Conservation (phyloP, 2,329 filamentous ascomycete genomes). For the Graphilbum fragrans region DNA sequence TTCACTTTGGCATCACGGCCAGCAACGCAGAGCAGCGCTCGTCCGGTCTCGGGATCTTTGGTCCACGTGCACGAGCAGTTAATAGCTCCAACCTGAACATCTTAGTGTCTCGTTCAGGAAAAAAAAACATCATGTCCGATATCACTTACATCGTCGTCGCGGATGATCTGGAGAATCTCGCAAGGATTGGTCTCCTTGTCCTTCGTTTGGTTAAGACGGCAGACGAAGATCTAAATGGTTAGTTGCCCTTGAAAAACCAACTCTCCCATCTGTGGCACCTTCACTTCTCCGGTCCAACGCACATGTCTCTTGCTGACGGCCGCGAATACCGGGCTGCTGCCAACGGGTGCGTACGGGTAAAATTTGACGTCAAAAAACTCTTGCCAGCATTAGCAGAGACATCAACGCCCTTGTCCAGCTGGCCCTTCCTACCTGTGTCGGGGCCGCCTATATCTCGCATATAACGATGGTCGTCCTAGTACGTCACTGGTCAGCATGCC, state of each 20-base stretch:
- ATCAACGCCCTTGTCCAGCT: not conserved
- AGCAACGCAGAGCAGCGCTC: constrained; percentile 57
- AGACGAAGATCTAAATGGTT: constrained; percentile 46
- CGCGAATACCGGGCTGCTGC: constrained; percentile 59
- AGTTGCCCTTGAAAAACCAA: not conserved
- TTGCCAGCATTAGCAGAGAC: constrained; percentile 11
- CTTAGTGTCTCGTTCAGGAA: not conserved
- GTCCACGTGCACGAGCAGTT: constrained; percentile 67
- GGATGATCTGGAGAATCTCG: constrained; percentile 51
- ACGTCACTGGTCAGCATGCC: not conserved
- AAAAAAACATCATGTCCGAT: not conserved
- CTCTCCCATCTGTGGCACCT: not conserved
- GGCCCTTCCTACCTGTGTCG: constrained; percentile 7
- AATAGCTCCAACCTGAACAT: constrained; percentile 36
- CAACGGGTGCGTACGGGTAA: constrained; percentile 57
- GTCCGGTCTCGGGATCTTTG: constrained; percentile 46
- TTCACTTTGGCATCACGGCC: constrained; percentile 59
- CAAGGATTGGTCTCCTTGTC: constrained; percentile 35
- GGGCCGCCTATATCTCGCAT: constrained; percentile 19
- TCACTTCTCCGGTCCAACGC: constrained; percentile 16
- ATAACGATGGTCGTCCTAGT: constrained; percentile 14
- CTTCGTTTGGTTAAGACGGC: constrained; percentile 37
- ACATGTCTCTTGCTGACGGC: constrained; percentile 57
- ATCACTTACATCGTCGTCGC: constrained; percentile 48
- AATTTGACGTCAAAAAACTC: constrained; percentile 69